A percentile compares a stretch with the other conserved stretches of the same genome.
Conservation (phyloP, 768 basidiomycete species). For the Wakefieldia striispora region DNA sequence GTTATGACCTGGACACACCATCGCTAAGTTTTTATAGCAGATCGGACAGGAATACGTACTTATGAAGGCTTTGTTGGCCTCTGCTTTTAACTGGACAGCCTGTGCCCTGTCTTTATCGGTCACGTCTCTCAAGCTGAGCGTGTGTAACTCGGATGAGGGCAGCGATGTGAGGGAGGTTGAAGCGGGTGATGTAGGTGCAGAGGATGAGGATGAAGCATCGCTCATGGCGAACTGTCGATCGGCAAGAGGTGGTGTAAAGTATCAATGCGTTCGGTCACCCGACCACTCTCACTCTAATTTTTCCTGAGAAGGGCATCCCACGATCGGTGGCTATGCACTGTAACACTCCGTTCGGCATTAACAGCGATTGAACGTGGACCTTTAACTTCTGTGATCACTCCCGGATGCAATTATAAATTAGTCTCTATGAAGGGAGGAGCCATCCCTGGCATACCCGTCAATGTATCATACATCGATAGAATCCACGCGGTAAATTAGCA, state of each 20-base stretch:
- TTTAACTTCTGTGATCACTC: too few relatives aligned
- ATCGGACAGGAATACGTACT: constrained; percentile 36
- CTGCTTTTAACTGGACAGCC: constrained; percentile 71
- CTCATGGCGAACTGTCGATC: constrained; percentile 18
- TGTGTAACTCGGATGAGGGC: constrained; percentile 57
- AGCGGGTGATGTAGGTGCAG: constrained; percentile 41
- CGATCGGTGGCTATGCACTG: constrained; percentile 30
- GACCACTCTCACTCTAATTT: too few relatives aligned
- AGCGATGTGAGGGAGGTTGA: constrained; percentile 55
- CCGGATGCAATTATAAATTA: too few relatives aligned
- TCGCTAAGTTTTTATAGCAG: background rate
- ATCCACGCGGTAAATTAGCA: too few relatives aligned
- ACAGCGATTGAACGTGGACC: too few relatives aligned
- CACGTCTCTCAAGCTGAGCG: constrained; percentile 53
- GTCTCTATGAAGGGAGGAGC: too few relatives aligned
- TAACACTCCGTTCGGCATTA: too few relatives aligned
- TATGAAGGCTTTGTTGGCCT: constrained; percentile 87
- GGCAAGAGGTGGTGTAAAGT: background rate
- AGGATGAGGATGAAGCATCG: constrained; percentile 23
- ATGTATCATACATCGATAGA: too few relatives aligned
- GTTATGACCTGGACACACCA: constrained; percentile 53
- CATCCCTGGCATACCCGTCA: too few relatives aligned
- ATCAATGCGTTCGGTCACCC: background rate
- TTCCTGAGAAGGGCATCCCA: constrained; percentile 13
- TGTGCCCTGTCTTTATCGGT: constrained; percentile 68